Base-by-base conservation (phyloP, 169 alveolate genomes). In the Nephromyces sp. region DNA sequence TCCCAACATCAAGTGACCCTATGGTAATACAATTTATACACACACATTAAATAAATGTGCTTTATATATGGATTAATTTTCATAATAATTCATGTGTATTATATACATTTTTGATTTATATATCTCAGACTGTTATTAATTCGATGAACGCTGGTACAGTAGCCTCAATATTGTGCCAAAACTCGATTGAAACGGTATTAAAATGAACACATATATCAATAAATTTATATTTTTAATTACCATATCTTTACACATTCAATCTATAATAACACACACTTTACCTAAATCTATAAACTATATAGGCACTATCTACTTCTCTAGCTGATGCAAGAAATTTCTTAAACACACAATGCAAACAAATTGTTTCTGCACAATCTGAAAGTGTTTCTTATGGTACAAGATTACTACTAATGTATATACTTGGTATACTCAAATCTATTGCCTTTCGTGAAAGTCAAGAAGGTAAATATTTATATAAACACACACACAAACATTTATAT, bases 1-100 rank as follows among this genome's bases (percentile, higher is more conserved):
- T 95, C 52, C 98, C 98, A 0, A 82, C 93, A 6, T 90, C 98
- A 32, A 92, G 92, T 79, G 90, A 91, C 75, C 69, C 84, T 0
- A 53, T 51, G 64, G 79, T 77, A 29, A 1, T 61, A 6, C 1
- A 27, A n/a, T n/a, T n/a, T n/a, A n/a, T n/a, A n/a, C n/a, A n/a
- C n/a, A n/a, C n/a, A 8, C 32, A 15, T n/a, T n/a, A 8, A 15
- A n/a, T 62, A n/a, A 61, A 15, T 62, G 30, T 15, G 68, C 32
- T 62, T 15, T 15, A n/a, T 8, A 62, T 8, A 15, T 29, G 68
- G 65, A 62, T 31, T 15, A 15, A n/a, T 15, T n/a, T 15, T 15
- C 22, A 15, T n/a, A 15, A 8, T 15, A 8, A n/a, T 62, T 62
- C 22, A 61, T 29, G 68, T 15, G 32, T 29, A 8, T 61, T 8